Conservation (phyloP, 1,139 yeast species). For the Blastobotrys apis region DNA sequence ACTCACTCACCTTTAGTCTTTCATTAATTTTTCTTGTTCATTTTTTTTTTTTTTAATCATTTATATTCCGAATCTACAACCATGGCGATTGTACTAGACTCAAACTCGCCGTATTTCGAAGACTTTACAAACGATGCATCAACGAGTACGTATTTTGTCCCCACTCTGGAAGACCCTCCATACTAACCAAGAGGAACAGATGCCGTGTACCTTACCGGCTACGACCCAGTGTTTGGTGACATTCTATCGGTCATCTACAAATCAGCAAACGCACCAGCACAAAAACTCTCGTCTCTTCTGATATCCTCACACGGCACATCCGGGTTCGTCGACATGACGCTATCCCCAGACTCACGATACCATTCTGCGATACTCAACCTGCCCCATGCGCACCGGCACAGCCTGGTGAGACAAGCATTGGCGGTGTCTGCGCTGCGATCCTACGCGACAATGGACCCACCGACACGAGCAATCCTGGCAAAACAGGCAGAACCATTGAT, state of each 20-base stretch:
- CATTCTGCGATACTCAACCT: constrained; percentile 78
- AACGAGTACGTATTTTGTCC: constrained; percentile 18
- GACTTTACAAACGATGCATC: constrained; percentile 23
- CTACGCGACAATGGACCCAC: constrained; percentile 49
- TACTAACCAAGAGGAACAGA: constrained; percentile 17
- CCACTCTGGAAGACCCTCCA: too few relatives aligned
- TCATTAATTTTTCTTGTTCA: neutral
- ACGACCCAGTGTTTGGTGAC: constrained; percentile 35
- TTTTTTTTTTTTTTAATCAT: neutral
- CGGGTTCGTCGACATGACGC: constrained; percentile 55
- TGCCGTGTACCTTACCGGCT: constrained; percentile 38
- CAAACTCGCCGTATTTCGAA: constrained; percentile 34
- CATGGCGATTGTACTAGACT: constrained; percentile 30
- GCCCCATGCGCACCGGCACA: constrained; percentile 44
- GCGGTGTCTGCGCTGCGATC: constrained; percentile 72
- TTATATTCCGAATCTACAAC: neutral
- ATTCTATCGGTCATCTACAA: constrained; percentile 33
- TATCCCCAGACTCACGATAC: constrained; percentile 60
- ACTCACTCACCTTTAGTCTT: constrained; percentile 6
- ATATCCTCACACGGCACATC: constrained; percentile 69
- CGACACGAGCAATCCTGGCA: constrained; percentile 26
- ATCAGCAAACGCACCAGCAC: constrained; percentile 5
- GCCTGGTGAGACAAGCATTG: constrained; percentile 66
- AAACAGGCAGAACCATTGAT: constrained; percentile 15
- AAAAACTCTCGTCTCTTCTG: constrained; percentile 53